Conservation (phyloP, 2,329 filamentous ascomycete species). For the Trematosphaeria pertusa region DNA sequence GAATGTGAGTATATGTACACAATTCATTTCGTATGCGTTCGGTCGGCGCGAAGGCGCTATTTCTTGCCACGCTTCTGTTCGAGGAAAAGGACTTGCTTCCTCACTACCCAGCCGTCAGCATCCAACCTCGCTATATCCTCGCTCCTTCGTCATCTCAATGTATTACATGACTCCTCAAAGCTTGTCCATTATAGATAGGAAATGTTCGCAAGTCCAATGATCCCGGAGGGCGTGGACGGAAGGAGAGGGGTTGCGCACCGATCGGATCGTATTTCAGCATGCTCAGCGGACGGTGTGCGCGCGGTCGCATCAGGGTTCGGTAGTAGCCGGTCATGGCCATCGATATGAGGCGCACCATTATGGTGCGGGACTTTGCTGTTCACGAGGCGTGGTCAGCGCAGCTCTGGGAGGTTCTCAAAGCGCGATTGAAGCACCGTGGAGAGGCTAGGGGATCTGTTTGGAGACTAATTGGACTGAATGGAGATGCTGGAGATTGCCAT, state of each 20-base stretch:
- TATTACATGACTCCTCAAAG: too few relatives aligned
- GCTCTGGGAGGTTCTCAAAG: neutral
- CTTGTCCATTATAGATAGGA: too few relatives aligned
- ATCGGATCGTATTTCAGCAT: slow-evolving; percentile 99
- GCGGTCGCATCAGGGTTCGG: slow-evolving; percentile 85
- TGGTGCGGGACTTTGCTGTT: slow-evolving; percentile 86
- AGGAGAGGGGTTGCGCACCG: slow-evolving; percentile 61
- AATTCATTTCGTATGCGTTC: neutral
- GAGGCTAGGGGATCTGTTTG: too few relatives aligned
- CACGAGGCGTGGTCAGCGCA: slow-evolving; percentile 23
- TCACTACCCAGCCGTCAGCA: slow-evolving; percentile 64
- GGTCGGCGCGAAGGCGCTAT: slow-evolving; percentile 14
- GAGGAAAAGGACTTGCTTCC: slow-evolving; percentile 93
- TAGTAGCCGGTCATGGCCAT: slow-evolving; percentile 99
- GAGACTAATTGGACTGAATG: too few relatives aligned
- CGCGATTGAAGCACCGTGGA: neutral
- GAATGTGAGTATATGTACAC: too few relatives aligned
- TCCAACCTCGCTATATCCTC: neutral
- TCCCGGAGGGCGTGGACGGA: neutral
- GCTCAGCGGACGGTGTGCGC: slow-evolving; percentile 82
- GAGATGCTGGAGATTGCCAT: too few relatives aligned
- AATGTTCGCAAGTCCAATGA: too few relatives aligned
- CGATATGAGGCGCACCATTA: slow-evolving; percentile 91
- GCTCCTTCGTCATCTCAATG: neutral
- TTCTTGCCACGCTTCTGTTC: slow-evolving; percentile 84